These are phyloP conservation scores for Komagataella populi DNA, from an alignment of 805 yeast genomes.

Conservation along the genomic window DNA sequence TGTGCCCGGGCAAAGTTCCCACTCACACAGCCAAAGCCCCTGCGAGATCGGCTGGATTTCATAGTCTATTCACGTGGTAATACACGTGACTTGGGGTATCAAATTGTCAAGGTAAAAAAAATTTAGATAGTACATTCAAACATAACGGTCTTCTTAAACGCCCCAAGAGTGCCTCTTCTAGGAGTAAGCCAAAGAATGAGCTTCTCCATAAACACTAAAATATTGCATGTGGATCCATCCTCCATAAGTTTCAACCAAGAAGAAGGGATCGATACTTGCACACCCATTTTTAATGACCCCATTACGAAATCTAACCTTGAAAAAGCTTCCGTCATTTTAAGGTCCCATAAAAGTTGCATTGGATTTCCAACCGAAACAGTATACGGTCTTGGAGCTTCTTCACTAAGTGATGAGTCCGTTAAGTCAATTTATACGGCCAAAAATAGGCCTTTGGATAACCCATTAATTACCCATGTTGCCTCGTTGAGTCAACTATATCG, in stretches of 20 bases:
- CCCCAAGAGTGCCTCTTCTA: background rate
- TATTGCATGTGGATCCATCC: constrained; percentile 41
- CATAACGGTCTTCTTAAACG: background rate
- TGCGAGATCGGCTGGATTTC: background rate
- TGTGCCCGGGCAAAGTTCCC: background rate
- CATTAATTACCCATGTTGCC: constrained; percentile 81
- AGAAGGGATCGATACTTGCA: constrained; percentile 12
- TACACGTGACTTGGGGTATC: background rate
- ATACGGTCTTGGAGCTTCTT: constrained; percentile 88
- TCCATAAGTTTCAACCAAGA: constrained; percentile 33
- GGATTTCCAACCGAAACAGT: constrained; percentile 98
- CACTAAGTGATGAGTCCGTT: constrained; percentile 62
- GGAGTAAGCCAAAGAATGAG: background rate
- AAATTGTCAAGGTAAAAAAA: background rate
- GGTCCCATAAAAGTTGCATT: constrained; percentile 43
- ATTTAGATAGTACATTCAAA: background rate
- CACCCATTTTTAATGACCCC: constrained; percentile 35
- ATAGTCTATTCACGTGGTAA: background rate
- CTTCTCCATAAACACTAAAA: constrained; percentile 17
- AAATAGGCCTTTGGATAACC: constrained; percentile 91
- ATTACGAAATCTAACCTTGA: constrained; percentile 34
- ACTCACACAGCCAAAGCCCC: background rate
- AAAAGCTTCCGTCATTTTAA: constrained; percentile 46
- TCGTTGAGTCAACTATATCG: constrained; percentile 59
- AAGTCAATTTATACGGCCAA: constrained; percentile 72